phyloP scores from a whole-genome alignment of 2,329 filamentous ascomycete species.

The Alternaria rosae region DNA sequence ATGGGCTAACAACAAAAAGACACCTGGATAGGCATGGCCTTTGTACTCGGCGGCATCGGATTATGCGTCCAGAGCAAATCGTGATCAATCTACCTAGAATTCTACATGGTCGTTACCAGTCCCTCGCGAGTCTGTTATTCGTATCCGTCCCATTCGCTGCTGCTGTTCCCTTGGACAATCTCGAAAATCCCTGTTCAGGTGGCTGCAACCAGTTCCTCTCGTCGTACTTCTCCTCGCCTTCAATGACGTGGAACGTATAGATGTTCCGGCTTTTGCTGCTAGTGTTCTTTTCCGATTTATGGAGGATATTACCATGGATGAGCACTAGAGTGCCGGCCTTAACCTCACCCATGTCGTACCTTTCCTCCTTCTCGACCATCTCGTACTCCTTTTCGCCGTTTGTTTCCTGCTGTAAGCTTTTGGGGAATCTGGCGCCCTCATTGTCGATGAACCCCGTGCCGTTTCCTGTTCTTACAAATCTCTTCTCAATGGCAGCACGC shows the following conservation, averaged over 20 bases:
- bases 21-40: conserved; percentile 80
- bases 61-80: conserved; percentile 74
- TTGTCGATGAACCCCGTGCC: conserved; percentile 67
- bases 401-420: conserved; percentile 47
- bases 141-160: neutral
- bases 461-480: conserved; percentile 72
- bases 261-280: conserved; percentile 89
- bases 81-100: conserved; percentile 15
- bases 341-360: conserved; percentile 83
- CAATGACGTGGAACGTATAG: conserved; percentile 97
- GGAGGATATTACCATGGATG: conserved; percentile 93
- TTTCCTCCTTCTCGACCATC: conserved; percentile 52
- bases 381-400: conserved; percentile 45
- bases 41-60: conserved; percentile 81
- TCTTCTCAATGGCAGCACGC: conserved; percentile 71
- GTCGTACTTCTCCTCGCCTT: conserved; percentile 82
- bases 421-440: conserved; percentile 69
- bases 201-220: conserved; percentile 93
- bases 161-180: conserved; percentile 55
- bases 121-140: conserved; percentile 19
- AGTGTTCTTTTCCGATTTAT: conserved; percentile 94
- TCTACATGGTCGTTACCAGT: conserved; percentile 20
- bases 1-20: conserved; percentile 58
- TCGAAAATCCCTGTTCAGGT: conserved; percentile 79
- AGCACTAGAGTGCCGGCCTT: conserved; percentile 89